These are phyloP conservation scores for Fusarium sp. DNA, from an alignment of 2,329 filamentous ascomycete species.

Conservation along the genomic window DNA sequence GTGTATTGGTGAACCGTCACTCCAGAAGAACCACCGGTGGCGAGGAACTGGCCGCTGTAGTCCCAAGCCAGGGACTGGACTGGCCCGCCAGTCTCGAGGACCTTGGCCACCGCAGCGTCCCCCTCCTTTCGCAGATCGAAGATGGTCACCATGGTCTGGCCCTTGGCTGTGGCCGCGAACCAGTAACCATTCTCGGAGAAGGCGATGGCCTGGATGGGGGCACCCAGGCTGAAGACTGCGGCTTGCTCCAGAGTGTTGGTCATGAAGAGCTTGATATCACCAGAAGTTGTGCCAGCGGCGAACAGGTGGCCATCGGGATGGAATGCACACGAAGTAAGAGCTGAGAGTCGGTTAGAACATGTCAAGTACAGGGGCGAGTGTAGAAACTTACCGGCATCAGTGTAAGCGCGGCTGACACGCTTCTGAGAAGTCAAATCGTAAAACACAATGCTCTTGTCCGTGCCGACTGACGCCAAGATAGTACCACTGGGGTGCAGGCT, in stretches of 20 bases:
- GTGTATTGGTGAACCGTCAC: conserved; percentile 90
- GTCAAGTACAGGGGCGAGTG: background rate
- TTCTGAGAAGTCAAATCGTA: conserved; percentile 80
- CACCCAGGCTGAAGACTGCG: conserved; percentile 77
- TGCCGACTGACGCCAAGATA: conserved; percentile 86
- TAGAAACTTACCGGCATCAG: conserved; percentile 76
- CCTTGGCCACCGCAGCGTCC: conserved; percentile 82
- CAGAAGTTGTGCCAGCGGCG: conserved; percentile 82
- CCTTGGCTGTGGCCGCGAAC: conserved; percentile 86
- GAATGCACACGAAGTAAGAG: conserved; percentile 83
- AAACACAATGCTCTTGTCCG: conserved; percentile 92
- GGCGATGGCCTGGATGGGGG: conserved; percentile 78
- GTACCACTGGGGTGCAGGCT: conserved; percentile 85
- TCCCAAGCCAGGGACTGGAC: conserved; percentile 88
- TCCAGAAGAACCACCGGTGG: conserved; percentile 82
- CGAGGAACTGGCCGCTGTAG: conserved; percentile 93
- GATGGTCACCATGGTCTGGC: conserved; percentile 82
- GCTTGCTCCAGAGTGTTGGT: conserved; percentile 82
- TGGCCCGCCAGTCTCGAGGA: conserved; percentile 85
- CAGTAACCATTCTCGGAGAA: conserved; percentile 99
- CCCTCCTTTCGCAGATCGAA: conserved; percentile 95
- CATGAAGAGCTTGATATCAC: conserved; percentile 90
- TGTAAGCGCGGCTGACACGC: conserved; percentile 82
- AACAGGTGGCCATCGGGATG: conserved; percentile 97
- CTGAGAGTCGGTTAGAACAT: conserved; percentile 55